Percentiles rank a stretch among this genome's conserved stretches.
Conservation (phyloP, 2,329 filamentous ascomycete genomes). For the Metarhizium robertsii region DNA sequence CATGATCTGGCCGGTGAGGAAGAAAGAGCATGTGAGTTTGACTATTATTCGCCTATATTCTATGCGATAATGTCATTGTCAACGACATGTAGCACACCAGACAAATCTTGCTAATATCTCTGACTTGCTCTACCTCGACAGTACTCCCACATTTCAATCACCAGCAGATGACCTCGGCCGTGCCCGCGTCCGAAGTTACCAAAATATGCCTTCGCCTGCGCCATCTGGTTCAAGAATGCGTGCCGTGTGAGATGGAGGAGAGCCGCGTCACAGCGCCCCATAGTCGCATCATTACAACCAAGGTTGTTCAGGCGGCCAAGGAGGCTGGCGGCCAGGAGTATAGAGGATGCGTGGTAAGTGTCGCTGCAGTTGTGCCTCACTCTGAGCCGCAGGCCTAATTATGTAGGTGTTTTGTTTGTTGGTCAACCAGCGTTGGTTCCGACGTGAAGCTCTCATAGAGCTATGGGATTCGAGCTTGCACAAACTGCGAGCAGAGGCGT, state of each 20-base stretch:
- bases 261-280: constrained; percentile 67
- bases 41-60: not conserved
- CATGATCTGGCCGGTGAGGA: constrained; percentile 33
- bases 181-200: constrained; percentile 73
- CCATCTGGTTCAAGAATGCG: constrained; percentile 78
- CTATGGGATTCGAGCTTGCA: constrained; percentile 90
- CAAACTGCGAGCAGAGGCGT: constrained; percentile 67
- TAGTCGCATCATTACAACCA: constrained; percentile 71
- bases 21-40: constrained; percentile 32
- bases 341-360: constrained; percentile 58
- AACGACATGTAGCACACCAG: not conserved
- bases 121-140: constrained; percentile 18
- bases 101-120: not conserved
- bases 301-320: constrained; percentile 71
- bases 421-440: constrained; percentile 65
- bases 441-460: constrained; percentile 66
- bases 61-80: not conserved
- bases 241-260: constrained; percentile 84
- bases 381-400: not conserved
- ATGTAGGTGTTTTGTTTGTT: constrained; percentile 62
- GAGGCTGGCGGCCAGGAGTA: constrained; percentile 72
- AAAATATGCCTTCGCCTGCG: constrained; percentile 83
- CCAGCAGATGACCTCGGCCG: constrained; percentile 52
- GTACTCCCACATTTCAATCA: constrained; percentile 58
- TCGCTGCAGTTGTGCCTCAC: not conserved